Evolutionary conservation across 2,329 filamentous ascomycete genomes (phyloP).

Genomic region (Lasiodiplodia theobromae): DNA sequence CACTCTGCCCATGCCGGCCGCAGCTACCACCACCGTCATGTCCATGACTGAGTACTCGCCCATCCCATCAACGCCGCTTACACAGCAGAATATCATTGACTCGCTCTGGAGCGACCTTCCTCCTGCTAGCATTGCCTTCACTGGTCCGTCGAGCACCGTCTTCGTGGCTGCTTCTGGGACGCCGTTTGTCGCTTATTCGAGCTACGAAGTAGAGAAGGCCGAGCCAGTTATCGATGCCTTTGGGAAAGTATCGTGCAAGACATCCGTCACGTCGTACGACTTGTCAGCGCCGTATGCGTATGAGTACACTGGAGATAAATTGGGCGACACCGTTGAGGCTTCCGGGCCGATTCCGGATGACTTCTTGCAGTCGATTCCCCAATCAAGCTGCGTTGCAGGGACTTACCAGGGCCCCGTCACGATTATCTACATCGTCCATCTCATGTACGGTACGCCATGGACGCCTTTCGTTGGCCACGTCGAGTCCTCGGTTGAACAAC

Average conservation of each 20-base stretch:
- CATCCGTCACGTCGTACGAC: slow-evolving; percentile 44
- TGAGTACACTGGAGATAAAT: slow-evolving; percentile 44
- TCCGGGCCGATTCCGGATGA: slow-evolving; percentile 45
- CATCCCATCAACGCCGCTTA: slow-evolving; percentile 37
- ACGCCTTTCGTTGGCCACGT: slow-evolving; percentile 34
- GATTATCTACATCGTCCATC: slow-evolving; percentile 51
- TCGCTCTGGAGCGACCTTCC: slow-evolving; percentile 34
- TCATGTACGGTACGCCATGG: slow-evolving; percentile 40
- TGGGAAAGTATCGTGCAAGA: slow-evolving; percentile 41
- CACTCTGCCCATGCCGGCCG: slow-evolving; percentile 37
- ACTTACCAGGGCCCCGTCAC: slow-evolving; percentile 50
- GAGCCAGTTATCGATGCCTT: slow-evolving; percentile 36
- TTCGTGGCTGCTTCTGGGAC: slow-evolving; percentile 42
- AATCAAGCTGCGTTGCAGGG: slow-evolving; percentile 45
- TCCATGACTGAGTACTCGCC: slow-evolving; percentile 37
- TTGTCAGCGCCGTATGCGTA: slow-evolving; percentile 47
- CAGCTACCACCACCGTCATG: slow-evolving; percentile 41
- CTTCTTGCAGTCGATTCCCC: slow-evolving; percentile 45
- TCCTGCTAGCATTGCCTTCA: slow-evolving; percentile 37
- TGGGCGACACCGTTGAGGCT: slow-evolving; percentile 38
- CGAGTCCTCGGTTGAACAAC: slow-evolving; percentile 35
- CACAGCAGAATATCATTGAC: slow-evolving; percentile 33
- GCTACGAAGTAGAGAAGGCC: slow-evolving; percentile 51
- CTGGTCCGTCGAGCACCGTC: slow-evolving; percentile 36
- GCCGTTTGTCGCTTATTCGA: slow-evolving; percentile 53